Conservation (phyloP, 208 protist species). For the Acanthamoeba royreba region DNA sequence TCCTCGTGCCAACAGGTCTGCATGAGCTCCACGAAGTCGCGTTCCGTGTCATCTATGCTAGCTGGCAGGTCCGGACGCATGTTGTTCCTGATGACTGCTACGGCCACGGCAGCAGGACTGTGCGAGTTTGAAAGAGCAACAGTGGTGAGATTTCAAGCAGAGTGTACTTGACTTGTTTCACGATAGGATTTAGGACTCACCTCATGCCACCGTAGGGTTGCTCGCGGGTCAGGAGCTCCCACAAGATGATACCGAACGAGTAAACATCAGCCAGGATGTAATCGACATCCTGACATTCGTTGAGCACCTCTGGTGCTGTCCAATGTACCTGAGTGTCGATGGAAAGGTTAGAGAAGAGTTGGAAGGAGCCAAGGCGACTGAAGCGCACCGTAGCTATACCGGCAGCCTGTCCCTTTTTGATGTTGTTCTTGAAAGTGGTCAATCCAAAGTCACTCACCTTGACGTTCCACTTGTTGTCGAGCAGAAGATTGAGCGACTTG, state of each 20-base stretch:
- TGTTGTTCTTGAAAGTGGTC: background rate
- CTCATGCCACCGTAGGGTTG: background rate
- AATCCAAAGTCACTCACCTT: slow-evolving; percentile 8
- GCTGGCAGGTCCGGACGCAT: background rate
- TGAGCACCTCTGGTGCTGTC: slow-evolving; percentile 17
- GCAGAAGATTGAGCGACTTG: background rate
- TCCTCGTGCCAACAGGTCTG: background rate
- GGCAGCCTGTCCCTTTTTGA: background rate
- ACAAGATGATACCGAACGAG: slow-evolving; percentile 21
- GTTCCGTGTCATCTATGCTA: background rate
- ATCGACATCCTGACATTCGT: background rate
- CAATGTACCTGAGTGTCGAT: background rate
- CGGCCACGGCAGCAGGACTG: background rate
- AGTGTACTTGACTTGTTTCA: background rate
- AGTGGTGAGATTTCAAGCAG: background rate
- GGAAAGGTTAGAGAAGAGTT: no score
- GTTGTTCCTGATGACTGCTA: background rate
- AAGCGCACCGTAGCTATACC: background rate
- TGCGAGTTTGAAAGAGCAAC: background rate
- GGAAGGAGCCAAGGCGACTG: no score
- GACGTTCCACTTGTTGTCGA: background rate
- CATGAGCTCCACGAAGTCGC: background rate
- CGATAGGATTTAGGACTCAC: background rate
- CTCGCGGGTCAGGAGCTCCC: background rate
- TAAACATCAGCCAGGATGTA: background rate